Base-by-base conservation (phyloP, 257 asterid genomes). In the Rhazya stricta region DNA sequence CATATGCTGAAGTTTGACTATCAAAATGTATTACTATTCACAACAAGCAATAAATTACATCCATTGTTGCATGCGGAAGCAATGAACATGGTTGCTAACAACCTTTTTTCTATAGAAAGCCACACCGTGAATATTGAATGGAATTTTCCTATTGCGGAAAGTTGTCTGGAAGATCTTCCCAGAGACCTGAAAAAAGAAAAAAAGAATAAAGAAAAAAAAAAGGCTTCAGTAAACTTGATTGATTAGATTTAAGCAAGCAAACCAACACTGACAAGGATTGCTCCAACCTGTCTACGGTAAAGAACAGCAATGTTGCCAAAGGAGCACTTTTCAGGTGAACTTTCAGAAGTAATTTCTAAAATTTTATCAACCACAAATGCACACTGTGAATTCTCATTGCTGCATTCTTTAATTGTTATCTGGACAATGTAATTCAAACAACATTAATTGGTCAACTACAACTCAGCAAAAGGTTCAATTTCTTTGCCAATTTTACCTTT, bases 91-190 rank as follows among this genome's bases (percentile, higher is more conserved):
- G 69, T 76, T 30, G 30, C 32, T 62, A 54, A 57, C 77, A 76
- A 92, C 99, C 97, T 94, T 91, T 90, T 94, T 94, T 80, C 97
- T 89, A 73, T 94, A 94, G 93, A 94, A 90, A 81, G 99, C 99
- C 84, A 94, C 99, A 25, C 99, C 99, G 76, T 94, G 99, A 69
- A 82, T 69, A 81, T 94, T 94, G 77, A 94, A 94, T 68, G 97
- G 97, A 79, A 94, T 89, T 84, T 90, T 92, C 81, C 99, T 88
- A 76, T 79, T 81, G 46, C 97, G 94, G 80, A 94, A 94, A 75
- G 90, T 96, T 65, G 87, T 80, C 87, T 94, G 99, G 84, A 94
- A 92, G 79, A 89, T 77, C 86, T 89, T 94, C 78, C 99, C 97
- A 0, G 97, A 85, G 74, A 90, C 96, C 99, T 94, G 83, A 79